Conservation (phyloP, 306 rosid species). For the Quercus suber region DNA sequence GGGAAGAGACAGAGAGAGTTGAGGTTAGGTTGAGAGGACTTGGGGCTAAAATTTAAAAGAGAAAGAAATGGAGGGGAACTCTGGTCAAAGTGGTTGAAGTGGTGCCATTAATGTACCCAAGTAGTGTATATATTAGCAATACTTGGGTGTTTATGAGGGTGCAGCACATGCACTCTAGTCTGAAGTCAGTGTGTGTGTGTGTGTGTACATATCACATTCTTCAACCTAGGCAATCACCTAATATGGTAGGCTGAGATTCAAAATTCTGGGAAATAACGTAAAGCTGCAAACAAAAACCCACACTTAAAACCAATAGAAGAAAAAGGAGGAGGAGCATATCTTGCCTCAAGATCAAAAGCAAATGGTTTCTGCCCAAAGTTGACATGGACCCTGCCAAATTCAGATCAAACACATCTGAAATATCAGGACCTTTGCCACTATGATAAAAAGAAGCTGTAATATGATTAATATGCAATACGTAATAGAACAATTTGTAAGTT, state of each 20-base stretch:
- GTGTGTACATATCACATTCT: not conserved
- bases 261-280: not conserved
- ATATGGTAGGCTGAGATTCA: not conserved
- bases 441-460: conserved; percentile 20
- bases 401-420: conserved; percentile 32
- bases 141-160: not conserved
- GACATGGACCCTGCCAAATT: conserved; percentile 81
- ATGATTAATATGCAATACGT: not conserved
- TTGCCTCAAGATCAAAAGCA: conserved; percentile 84
- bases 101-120: not conserved
- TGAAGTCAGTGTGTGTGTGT: not conserved
- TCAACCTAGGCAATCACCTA: not conserved
- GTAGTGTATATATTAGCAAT: not conserved
- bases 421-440: conserved; percentile 20
- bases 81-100: not conserved
- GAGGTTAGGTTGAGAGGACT: not conserved
- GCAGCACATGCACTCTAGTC: not conserved
- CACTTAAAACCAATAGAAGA: not conserved
- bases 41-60: too few relatives aligned
- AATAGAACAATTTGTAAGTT: not conserved
- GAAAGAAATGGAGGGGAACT: too few relatives aligned
- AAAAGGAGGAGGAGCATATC: conserved; percentile 7
- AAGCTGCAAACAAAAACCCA: not conserved
- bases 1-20: not conserved
- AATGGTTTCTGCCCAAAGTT: conserved; percentile 94